Percentiles rank a stretch among this genome's conserved stretches.
Evolutionary conservation across 495 filamentous ascomycete genomes (phyloP).

Genomic region (Endocarpon pusillum): DNA sequence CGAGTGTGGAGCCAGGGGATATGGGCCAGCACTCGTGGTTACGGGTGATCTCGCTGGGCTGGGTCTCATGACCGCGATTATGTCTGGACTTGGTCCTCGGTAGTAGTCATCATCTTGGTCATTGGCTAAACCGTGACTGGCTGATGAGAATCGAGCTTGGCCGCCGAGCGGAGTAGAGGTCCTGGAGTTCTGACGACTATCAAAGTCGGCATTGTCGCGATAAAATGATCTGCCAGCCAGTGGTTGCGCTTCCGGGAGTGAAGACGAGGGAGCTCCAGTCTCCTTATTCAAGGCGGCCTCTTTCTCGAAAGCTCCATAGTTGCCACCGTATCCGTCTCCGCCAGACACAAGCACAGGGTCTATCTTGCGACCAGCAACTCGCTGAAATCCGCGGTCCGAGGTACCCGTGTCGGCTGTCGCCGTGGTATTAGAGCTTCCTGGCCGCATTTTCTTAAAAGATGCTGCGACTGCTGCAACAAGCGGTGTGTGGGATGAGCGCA

Average conservation of each 20-base stretch:
- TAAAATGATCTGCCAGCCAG: slow-evolving; percentile 25
- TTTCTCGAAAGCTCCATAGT: slow-evolving; percentile 2
- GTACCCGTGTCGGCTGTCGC: slow-evolving; percentile 26
- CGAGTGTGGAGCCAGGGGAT: no score
- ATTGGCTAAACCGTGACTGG: no score
- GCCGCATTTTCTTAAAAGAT: slow-evolving; percentile 11
- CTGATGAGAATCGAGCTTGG: slow-evolving; percentile 11
- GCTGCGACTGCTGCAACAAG: slow-evolving; percentile 35
- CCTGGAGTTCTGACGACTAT: slow-evolving; percentile 14
- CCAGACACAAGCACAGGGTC: slow-evolving; percentile 50
- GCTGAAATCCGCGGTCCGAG: slow-evolving; percentile 39
- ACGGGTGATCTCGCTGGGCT: slow-evolving; percentile 33
- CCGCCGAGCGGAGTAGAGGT: neutral
- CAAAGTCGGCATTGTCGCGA: slow-evolving; percentile 20
- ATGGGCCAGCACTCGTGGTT: slow-evolving; percentile 24
- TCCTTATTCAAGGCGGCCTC: no score
- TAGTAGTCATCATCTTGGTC: no score
- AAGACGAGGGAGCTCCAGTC: no score
- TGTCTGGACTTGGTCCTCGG: slow-evolving; percentile 8
- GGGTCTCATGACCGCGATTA: slow-evolving; percentile 24
- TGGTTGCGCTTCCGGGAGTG: no score
- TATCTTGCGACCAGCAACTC: slow-evolving; percentile 57
- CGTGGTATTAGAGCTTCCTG: slow-evolving; percentile 10
- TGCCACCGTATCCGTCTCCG: slow-evolving; percentile 51
- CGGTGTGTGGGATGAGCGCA: slow-evolving; percentile 35